Evolutionary conservation across 116 monocot genomes (phyloP).

Genomic region (Dioscorea cayenensis): DNA sequence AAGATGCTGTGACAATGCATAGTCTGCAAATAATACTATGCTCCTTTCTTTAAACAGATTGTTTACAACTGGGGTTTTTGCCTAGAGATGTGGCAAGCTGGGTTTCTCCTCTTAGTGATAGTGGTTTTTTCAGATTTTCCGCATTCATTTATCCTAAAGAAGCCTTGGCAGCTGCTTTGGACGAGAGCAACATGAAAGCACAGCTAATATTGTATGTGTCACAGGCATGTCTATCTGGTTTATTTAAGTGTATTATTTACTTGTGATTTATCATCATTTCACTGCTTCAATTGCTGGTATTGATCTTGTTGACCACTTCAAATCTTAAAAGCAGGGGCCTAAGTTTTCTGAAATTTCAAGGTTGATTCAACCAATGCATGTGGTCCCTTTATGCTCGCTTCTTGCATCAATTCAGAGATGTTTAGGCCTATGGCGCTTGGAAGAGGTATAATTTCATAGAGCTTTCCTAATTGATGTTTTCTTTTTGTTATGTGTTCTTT

Average conservation of each 20-base stretch:
- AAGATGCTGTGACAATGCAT: background rate
- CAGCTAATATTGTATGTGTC: slow-evolving; percentile 45
- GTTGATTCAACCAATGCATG: slow-evolving; percentile 40
- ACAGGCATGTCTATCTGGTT: slow-evolving; percentile 32
- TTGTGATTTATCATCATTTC: background rate
- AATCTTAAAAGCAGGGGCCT: slow-evolving; percentile 45
- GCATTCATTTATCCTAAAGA: slow-evolving; percentile 69
- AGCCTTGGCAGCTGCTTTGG: slow-evolving; percentile 59
- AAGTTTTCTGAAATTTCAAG: slow-evolving; percentile 53
- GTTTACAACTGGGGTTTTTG: slow-evolving; percentile 72
- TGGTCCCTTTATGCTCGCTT: slow-evolving; percentile 59
- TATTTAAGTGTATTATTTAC: background rate
- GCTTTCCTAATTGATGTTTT: background rate
- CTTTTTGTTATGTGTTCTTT: background rate
- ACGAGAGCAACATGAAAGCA: slow-evolving; percentile 38
- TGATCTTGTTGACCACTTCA: background rate
- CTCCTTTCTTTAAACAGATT: slow-evolving; percentile 15
- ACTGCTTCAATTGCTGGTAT: no score
- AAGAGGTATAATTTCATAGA: slow-evolving; percentile 42
- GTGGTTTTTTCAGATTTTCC: slow-evolving; percentile 58
- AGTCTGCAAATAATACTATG: background rate
- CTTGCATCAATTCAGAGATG: slow-evolving; percentile 51
- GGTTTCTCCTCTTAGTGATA: slow-evolving; percentile 70
- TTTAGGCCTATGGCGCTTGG: slow-evolving; percentile 73
- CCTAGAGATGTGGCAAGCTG: slow-evolving; percentile 79